Evolutionary conservation across 1,284 basidiomycete genomes (phyloP).

Genomic region (Ceratobasidium sp.): DNA sequence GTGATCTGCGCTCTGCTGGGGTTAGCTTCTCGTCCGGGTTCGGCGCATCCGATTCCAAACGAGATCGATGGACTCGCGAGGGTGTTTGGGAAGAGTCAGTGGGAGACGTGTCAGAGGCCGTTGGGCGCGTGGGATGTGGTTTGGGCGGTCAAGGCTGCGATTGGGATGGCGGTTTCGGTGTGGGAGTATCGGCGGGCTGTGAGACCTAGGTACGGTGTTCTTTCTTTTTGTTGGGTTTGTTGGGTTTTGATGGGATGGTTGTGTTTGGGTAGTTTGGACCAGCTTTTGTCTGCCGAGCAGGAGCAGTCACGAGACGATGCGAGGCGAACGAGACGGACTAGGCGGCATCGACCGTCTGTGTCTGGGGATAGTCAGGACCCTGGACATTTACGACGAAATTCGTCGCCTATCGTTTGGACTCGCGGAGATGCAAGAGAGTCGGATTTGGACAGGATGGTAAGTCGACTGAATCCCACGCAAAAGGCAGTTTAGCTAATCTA

Average conservation of each 20-base stretch:
- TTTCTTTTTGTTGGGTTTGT: neutral
- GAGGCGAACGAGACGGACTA: neutral
- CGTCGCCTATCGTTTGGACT: constrained; percentile 37
- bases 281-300: constrained; percentile 24
- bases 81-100: constrained; percentile 42
- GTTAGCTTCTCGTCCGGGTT: constrained; percentile 12
- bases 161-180: constrained; percentile 68
- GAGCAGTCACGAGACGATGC: constrained; percentile 8
- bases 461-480: neutral
- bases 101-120: constrained; percentile 49
- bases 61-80: constrained; percentile 14
- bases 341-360: neutral
- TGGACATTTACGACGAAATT: neutral
- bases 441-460: constrained; percentile 21
- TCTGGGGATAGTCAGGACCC: neutral
- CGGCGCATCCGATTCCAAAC: constrained; percentile 10
- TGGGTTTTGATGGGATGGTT: neutral
- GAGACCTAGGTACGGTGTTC: constrained; percentile 30
- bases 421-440: constrained; percentile 9
- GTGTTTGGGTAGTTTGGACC: constrained; percentile 32
- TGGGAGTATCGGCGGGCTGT: constrained; percentile 54
- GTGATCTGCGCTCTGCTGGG: constrained; percentile 30
- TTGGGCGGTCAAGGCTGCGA: constrained; percentile 72
- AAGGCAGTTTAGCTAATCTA: neutral
- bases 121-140: constrained; percentile 79